A percentile compares a stretch with the other conserved stretches of the same genome.
Evolutionary conservation across 2,329 filamentous ascomycete genomes (phyloP).

Genomic region (Albophoma yamanashiensis): DNA sequence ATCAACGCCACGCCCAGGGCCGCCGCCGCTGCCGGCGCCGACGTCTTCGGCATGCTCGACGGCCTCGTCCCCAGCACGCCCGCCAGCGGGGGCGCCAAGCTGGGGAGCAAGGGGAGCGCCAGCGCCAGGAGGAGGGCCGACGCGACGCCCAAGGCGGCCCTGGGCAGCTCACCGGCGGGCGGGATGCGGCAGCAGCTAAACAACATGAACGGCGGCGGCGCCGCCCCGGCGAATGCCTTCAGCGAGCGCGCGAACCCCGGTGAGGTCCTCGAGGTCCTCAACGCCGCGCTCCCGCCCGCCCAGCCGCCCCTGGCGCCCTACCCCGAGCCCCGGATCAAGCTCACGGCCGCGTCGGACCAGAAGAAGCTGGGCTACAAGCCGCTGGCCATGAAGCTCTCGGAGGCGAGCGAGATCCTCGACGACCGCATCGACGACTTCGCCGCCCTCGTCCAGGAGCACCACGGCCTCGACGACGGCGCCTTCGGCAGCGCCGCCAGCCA

Average conservation of each 20-base stretch:
- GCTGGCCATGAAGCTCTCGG: slow-evolving; percentile 88
- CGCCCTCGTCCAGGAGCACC: slow-evolving; percentile 59
- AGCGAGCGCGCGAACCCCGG: slow-evolving; percentile 68
- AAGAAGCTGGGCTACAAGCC: slow-evolving; percentile 89
- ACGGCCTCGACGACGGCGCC: slow-evolving; percentile 64
- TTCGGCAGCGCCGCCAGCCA: slow-evolving; percentile 84
- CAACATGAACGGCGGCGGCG: slow-evolving; percentile 13
- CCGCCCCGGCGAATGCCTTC: slow-evolving; percentile 37
- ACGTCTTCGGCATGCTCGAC: slow-evolving; percentile 81
- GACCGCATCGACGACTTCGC: slow-evolving; percentile 90
- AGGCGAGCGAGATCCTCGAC: slow-evolving; percentile 86
- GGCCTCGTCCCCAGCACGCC: slow-evolving; percentile 57
- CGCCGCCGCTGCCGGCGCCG: slow-evolving; percentile 38
- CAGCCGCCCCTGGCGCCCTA: slow-evolving; percentile 63
- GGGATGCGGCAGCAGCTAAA: slow-evolving; percentile 22
- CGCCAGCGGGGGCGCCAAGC: slow-evolving; percentile 26
- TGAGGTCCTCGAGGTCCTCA: slow-evolving; percentile 74
- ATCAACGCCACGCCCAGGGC: slow-evolving; percentile 52
- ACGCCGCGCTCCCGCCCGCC: slow-evolving; percentile 57
- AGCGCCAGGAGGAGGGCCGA: slow-evolving; percentile 22
- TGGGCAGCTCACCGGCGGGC: slow-evolving; percentile 21
- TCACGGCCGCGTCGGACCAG: slow-evolving; percentile 77
- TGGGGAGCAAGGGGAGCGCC: slow-evolving; percentile 22
- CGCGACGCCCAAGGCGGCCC: slow-evolving; percentile 11
- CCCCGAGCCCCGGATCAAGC: slow-evolving; percentile 66